Base-by-base conservation (phyloP, 2,329 filamentous ascomycete species). In the Aspergillus unguis region DNA sequence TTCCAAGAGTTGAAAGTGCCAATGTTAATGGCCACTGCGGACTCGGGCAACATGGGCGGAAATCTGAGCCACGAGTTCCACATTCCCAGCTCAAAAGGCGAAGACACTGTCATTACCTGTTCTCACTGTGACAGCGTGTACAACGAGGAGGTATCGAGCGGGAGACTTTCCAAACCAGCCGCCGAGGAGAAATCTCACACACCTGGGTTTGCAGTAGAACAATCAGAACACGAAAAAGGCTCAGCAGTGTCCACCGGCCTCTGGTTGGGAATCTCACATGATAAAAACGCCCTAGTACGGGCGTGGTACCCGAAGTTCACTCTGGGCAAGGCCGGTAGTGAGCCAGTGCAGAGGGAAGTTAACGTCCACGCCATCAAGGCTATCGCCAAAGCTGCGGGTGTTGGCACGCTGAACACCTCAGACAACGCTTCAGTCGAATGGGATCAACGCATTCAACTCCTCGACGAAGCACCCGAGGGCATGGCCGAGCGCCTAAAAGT, bases 1-100 rank as follows among this genome's bases (percentile, higher is more conserved):
- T 95, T 99, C 63, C 75, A 88, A 41, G 89, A 95, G 53, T 77
- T 99, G 32, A 90, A 86, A 59, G 70, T 99, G 10, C 90, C 90
- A 0, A 90, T 94, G 59, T 71, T 95, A 0, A 85, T 95, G 23
- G 92, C 92, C 1, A 85, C 90, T 61, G 94, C 94, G 5, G 92
- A 92, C 68, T 96, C 92, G 1, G 94, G 94, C n/a, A 89, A 90
- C 59, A 99, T 99, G 83, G 94, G 94, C 31, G 94, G 94, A 9
- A 87, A 86, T 59, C 74, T 96, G 35, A 97, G 92, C 69, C 94
- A 99, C 68, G 94, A 99, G 65, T 99, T 95, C 67, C 94, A 96
- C 67, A 86, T 96, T 46, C 81, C 87, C 1, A 90, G 86, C 29
- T 67, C 81, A 0, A 85, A 87, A 45, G 94, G 94, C 6, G 94